Evolutionary conservation across 163 green algal species (phyloP).

Genomic region (Botryococcus braunii): DNA sequence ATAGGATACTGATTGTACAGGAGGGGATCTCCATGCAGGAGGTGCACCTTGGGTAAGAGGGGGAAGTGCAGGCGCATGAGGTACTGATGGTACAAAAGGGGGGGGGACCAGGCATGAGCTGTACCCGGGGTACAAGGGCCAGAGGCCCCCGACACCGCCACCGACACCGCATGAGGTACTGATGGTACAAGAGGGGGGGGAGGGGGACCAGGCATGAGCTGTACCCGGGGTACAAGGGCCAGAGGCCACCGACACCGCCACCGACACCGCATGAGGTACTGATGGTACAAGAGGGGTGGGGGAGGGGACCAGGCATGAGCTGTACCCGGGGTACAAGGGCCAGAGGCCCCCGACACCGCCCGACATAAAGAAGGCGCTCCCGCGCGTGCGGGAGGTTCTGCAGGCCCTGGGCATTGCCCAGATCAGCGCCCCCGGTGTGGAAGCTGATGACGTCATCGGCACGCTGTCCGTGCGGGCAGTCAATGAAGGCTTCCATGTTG

Average conservation of each 20-base stretch:
- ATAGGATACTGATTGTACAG: no score
- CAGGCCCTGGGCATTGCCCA: conserved; percentile 19
- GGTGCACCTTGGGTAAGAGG: no score
- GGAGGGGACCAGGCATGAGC: conserved; percentile 50
- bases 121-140: no score
- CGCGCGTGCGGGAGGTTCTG: conserved; percentile 35
- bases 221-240: conserved; percentile 57
- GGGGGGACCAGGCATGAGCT: no score
- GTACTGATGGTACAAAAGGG: no score
- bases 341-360: conserved; percentile 39
- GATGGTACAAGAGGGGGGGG: no score
- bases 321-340: conserved; percentile 59
- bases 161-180: no score
- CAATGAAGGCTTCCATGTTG: conserved; percentile 40
- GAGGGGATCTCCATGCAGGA: no score
- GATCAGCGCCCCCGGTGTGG: conserved; percentile 48
- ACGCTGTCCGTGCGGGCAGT: conserved; percentile 32
- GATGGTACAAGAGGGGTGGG: conserved; percentile 22
- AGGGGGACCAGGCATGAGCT: conserved; percentile 5
- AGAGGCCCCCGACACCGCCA: conserved; percentile 30
- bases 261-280: conserved; percentile 32
- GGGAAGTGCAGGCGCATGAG: no score
- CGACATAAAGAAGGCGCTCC: conserved; percentile 31
- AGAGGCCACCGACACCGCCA: conserved; percentile 36
- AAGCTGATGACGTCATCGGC: conserved; percentile 68